Evolutionary conservation across 306 rosid genomes (phyloP).

Genomic region (Canavalia gladiata): DNA sequence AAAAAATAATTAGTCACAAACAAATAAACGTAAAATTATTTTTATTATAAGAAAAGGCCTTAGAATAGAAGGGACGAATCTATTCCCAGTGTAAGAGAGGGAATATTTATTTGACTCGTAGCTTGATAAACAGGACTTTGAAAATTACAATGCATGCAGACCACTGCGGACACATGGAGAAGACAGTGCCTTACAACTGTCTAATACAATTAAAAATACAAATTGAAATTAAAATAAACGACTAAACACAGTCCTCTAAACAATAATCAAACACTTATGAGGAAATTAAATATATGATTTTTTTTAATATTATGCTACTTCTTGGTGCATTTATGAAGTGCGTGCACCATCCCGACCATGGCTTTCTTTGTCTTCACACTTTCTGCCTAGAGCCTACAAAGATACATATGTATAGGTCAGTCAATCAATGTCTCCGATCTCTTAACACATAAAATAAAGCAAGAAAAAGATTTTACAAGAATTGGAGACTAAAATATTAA

Average conservation of each 20-base stretch:
- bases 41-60: background rate
- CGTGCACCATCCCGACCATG: conserved; percentile 8
- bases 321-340: background rate
- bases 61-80: conserved; percentile 4
- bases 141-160: conserved; percentile 46
- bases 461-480: background rate
- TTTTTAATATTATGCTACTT: background rate
- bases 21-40: background rate
- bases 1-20: background rate
- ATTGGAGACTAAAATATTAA: background rate
- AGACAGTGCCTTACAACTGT: conserved; percentile 42
- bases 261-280: conserved; percentile 29
- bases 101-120: conserved; percentile 36
- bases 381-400: conserved; percentile 39
- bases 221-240: background rate
- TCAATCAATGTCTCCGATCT: conserved; percentile 9
- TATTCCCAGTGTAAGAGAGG: background rate
- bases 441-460: background rate
- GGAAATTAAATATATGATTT: background rate
- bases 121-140: conserved; percentile 25
- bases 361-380: conserved; percentile 41
- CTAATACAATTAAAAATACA: conserved; percentile 34
- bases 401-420: background rate
- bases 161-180: conserved; percentile 30
- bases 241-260: conserved; percentile 29